Evolutionary conservation across 495 filamentous ascomycete genomes (phyloP).

Genomic region (Podospora sp.): DNA sequence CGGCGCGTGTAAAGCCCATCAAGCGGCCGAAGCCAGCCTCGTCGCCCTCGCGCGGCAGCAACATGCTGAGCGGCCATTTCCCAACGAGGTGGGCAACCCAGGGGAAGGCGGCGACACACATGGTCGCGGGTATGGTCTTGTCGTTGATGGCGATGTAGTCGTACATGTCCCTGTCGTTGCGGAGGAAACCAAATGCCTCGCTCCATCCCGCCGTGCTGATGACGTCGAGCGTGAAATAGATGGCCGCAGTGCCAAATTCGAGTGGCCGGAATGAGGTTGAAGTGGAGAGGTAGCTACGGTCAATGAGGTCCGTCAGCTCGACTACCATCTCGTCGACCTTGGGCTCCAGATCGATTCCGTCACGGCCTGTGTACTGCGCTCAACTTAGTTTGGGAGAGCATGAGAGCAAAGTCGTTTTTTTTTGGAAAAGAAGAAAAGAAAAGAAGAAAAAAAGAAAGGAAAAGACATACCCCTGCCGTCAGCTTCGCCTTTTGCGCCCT

Average conservation of each 20-base stretch:
- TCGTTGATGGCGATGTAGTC: conserved; percentile 30
- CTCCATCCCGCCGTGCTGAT: conserved; percentile 43
- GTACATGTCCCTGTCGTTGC: conserved; percentile 32
- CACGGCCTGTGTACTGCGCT: conserved; percentile 29
- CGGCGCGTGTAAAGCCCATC: not conserved
- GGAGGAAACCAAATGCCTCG: conserved; percentile 36
- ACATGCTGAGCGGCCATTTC: conserved; percentile 6
- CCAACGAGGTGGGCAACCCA: conserved; percentile 4
- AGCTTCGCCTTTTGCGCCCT: conserved; percentile 38
- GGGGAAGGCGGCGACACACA: conserved; percentile 11
- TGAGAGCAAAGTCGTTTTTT: too few species aligned
- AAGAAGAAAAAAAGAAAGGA: not conserved
- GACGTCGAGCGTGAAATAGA: conserved; percentile 63
- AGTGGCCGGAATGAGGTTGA: conserved; percentile 49
- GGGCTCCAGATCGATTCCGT: conserved; percentile 50
- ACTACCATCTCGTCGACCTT: conserved; percentile 47
- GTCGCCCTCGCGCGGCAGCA: conserved; percentile 18
- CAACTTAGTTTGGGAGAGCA: too few species aligned
- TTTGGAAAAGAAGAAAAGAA: not conserved
- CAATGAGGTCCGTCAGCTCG: conserved; percentile 41
- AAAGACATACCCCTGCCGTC: conserved; percentile 30
- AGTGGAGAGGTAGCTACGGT: conserved; percentile 57
- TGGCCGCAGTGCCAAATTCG: conserved; percentile 54
- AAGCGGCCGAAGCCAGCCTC: not conserved
- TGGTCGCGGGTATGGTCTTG: conserved; percentile 20